Percentiles rank a stretch among this genome's conserved stretches.
Evolutionary conservation across 2,329 filamentous ascomycete genomes (phyloP).

Genomic region (Paraphaeosphaeria sporulosa): DNA sequence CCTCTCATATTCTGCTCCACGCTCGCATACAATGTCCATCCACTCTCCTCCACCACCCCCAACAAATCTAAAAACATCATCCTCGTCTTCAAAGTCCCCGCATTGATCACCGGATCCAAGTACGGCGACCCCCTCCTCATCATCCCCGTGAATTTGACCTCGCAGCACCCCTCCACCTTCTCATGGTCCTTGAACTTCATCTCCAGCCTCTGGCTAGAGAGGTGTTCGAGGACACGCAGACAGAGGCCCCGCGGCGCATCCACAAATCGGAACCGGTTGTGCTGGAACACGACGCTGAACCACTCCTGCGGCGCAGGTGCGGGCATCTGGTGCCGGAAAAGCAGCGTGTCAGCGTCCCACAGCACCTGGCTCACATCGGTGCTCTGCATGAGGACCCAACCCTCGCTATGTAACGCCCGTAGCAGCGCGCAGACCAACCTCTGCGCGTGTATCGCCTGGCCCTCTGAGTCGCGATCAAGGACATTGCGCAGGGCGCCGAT

Average conservation of each 20-base stretch:
- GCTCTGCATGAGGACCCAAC: slow-evolving; percentile 46
- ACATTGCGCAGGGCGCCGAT: slow-evolving; percentile 2
- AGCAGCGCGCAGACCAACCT: slow-evolving; percentile 39
- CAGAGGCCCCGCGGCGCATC: slow-evolving; percentile 21
- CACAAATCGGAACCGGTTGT: slow-evolving; percentile 35
- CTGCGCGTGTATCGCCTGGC: slow-evolving; percentile 35
- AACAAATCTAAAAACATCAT: slow-evolving; percentile 39
- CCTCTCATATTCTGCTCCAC: slow-evolving; percentile 34
- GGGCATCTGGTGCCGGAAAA: slow-evolving; percentile 44
- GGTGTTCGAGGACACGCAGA: slow-evolving; percentile 3
- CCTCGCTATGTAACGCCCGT: slow-evolving; percentile 36
- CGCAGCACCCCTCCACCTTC: slow-evolving; percentile 15
- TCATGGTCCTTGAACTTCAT: slow-evolving; percentile 14
- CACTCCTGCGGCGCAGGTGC: slow-evolving; percentile 42
- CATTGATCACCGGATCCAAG: slow-evolving; percentile 15
- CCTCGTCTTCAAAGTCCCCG: slow-evolving; percentile 34
- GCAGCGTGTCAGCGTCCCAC: slow-evolving; percentile 41
- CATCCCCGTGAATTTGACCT: slow-evolving; percentile 44
- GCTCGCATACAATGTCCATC: slow-evolving; percentile 47
- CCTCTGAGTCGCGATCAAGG: slow-evolving; percentile 11
- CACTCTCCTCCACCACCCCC: slow-evolving; percentile 41
- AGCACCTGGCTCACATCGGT: slow-evolving; percentile 43
- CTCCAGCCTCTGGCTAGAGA: slow-evolving; percentile 10
- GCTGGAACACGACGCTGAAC: slow-evolving; percentile 44
- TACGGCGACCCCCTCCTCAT: slow-evolving; percentile 34